Percentiles rank a stretch among this genome's conserved stretches.
Evolutionary conservation across 2,329 filamentous ascomycete species (phyloP).

Genomic region (Botrytis squamosa): DNA sequence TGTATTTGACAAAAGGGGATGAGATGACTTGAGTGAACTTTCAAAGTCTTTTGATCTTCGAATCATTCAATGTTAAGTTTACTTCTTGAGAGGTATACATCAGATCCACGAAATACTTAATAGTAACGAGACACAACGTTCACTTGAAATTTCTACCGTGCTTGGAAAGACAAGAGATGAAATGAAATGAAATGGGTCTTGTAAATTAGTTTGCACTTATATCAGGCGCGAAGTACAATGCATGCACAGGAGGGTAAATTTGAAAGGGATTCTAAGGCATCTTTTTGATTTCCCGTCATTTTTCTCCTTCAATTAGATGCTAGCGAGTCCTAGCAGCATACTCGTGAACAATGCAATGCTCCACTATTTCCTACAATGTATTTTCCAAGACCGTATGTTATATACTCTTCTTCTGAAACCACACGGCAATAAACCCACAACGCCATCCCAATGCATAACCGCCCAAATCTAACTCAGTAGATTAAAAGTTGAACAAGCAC

Average conservation of each 20-base stretch:
- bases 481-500: slow-evolving; percentile 70
- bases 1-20: background rate
- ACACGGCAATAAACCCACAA: slow-evolving; percentile 15
- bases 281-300: background rate
- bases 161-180: background rate
- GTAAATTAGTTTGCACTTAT: background rate
- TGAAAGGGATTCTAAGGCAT: background rate
- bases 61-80: background rate
- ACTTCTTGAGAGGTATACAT: background rate
- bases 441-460: slow-evolving; percentile 25
- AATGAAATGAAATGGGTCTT: background rate
- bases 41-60: no score
- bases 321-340: background rate
- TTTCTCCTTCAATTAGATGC: background rate
- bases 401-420: background rate
- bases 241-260: background rate
- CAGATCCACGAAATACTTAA: background rate
- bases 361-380: slow-evolving; percentile 2
- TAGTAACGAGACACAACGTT: background rate
- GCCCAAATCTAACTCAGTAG: background rate
- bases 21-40: background rate
- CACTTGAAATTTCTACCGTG: background rate
- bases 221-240: background rate
- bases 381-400: background rate
- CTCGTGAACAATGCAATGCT: background rate